Evolutionary conservation across 108 stramenopile genomes (phyloP).

Genomic region (Phaeodactylum tricornutum): DNA sequence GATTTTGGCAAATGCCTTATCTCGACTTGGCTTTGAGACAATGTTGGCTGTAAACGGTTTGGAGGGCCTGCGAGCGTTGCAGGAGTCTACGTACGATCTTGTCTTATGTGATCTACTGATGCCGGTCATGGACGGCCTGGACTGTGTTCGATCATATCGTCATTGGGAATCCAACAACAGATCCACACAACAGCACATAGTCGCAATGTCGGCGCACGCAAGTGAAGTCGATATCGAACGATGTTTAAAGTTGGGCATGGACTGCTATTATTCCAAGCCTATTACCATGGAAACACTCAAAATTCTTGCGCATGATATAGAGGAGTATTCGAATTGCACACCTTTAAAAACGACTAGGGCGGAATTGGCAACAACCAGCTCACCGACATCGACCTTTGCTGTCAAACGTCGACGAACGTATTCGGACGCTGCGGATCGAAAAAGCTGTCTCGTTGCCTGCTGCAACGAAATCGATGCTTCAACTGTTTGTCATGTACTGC

Average conservation of each 20-base stretch:
- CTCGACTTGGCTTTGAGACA: constrained; percentile 43
- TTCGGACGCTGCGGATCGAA: too few relatives aligned
- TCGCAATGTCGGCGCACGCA: constrained; percentile 55
- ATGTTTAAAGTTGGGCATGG: constrained; percentile 43
- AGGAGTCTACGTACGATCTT: constrained; percentile 38
- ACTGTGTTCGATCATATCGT: constrained; percentile 54
- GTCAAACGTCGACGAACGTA: too few relatives aligned
- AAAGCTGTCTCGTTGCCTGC: too few relatives aligned
- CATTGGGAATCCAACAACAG: constrained; percentile 40
- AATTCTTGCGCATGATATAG: too few relatives aligned
- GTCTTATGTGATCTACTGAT: constrained; percentile 66
- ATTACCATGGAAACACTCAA: constrained; percentile 27
- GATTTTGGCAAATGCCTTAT: constrained; percentile 33
- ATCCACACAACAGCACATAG: constrained; percentile 30
- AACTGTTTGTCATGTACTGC: too few relatives aligned
- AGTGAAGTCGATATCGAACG: constrained; percentile 26
- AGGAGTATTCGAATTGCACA: too few relatives aligned
- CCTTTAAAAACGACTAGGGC: too few relatives aligned
- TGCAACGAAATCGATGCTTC: too few relatives aligned
- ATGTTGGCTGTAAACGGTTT: constrained; percentile 57
- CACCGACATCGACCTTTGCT: too few relatives aligned
- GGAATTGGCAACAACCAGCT: too few relatives aligned
- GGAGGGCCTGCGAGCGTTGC: constrained; percentile 46
- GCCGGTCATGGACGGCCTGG: constrained; percentile 74
- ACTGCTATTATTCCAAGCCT: constrained; percentile 40